These are phyloP conservation scores for Arachis monticola DNA, from an alignment of 331 rosid genomes.

Conservation along the genomic window DNA sequence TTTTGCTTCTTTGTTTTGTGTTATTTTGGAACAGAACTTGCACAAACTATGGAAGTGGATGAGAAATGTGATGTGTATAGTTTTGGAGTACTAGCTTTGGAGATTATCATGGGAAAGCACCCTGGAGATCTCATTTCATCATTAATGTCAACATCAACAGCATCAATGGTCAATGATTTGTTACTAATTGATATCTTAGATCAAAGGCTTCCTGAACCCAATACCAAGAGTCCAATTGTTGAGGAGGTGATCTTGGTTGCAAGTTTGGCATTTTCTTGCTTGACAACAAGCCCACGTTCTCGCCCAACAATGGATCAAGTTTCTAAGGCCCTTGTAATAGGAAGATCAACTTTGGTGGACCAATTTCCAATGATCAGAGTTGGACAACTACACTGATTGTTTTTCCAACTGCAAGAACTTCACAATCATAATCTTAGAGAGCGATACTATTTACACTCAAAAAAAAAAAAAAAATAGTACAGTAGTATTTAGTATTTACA, in stretches of 20 bases:
- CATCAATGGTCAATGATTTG: not conserved
- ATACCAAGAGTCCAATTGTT: slow-evolving; percentile 13
- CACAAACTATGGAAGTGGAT: slow-evolving; percentile 38
- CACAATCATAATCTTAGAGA: too few relatives aligned
- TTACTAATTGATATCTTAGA: slow-evolving; percentile 45
- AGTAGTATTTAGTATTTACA: too few relatives aligned
- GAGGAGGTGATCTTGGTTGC: slow-evolving; percentile 30
- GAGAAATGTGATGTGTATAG: slow-evolving; percentile 49
- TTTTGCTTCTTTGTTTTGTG: not conserved
- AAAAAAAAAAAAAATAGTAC: too few relatives aligned
- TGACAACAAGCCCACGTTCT: slow-evolving; percentile 24
- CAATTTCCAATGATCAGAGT: slow-evolving; percentile 16
- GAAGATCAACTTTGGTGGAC: slow-evolving; percentile 10
- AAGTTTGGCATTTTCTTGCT: slow-evolving; percentile 44
- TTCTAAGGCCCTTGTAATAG: slow-evolving; percentile 26
- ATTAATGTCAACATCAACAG: slow-evolving; percentile 27
- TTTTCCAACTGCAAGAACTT: too few relatives aligned
- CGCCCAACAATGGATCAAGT: slow-evolving; percentile 53
- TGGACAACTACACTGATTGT: slow-evolving; percentile 35
- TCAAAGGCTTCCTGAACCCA: slow-evolving; percentile 34
- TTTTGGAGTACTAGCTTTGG: slow-evolving; percentile 46
- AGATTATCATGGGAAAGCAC: slow-evolving; percentile 54
- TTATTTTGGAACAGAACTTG: slow-evolving; percentile 34
- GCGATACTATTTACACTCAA: too few relatives aligned
- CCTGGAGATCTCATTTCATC: slow-evolving; percentile 42